These are phyloP conservation scores for Cryphonectria carpinicola DNA, from an alignment of 2,329 filamentous ascomycete species.

Conservation along the genomic window DNA sequence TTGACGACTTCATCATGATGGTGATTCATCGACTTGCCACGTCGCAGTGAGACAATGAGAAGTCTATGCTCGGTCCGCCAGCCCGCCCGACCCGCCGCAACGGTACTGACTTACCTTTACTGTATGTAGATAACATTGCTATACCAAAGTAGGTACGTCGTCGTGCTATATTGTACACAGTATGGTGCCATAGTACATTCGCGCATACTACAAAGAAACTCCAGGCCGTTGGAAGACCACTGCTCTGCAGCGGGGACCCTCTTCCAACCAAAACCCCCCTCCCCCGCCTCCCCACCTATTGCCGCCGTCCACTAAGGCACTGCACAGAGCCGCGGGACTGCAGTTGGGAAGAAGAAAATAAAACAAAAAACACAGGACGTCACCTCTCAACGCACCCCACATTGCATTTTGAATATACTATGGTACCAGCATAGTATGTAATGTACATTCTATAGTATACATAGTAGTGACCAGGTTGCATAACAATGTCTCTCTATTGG, in stretches of 20 bases:
- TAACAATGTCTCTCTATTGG: background rate
- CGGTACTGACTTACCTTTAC: background rate
- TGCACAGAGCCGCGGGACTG: background rate
- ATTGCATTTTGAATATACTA: background rate
- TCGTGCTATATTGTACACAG: background rate
- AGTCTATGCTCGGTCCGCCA: background rate
- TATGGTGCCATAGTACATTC: background rate
- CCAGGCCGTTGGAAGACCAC: background rate
- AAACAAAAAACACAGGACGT: background rate
- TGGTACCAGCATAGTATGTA: too few species aligned
- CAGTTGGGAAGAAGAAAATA: background rate
- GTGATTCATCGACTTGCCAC: constrained; percentile 12
- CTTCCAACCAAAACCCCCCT: too few species aligned
- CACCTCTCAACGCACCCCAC: background rate
- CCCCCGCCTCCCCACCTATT: background rate
- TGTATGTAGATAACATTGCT: background rate
- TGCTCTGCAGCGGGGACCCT: background rate
- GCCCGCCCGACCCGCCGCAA: constrained; percentile 6
- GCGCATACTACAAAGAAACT: background rate
- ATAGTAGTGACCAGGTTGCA: background rate
- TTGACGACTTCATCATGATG: constrained; percentile 1
- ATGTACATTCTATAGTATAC: background rate
- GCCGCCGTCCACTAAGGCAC: background rate
- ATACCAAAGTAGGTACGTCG: background rate
- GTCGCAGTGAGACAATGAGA: background rate